phyloP scores from a whole-genome alignment of 2,329 filamentous ascomycete species.

The Albophoma yamanashiensis region DNA sequence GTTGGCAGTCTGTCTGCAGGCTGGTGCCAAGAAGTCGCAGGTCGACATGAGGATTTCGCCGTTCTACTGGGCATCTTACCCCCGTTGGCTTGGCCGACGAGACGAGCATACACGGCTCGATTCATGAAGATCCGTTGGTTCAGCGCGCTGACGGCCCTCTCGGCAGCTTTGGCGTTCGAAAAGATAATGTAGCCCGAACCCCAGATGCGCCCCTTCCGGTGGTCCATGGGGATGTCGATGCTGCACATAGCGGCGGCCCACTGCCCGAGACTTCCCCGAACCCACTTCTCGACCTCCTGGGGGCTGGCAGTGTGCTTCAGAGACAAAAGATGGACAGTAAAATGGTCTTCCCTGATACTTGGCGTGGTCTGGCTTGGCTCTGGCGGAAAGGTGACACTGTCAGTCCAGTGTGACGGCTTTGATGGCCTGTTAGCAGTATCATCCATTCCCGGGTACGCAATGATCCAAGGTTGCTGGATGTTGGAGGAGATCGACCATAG shows the following conservation, averaged over 20 bases:
- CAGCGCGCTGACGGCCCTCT: slow-evolving; percentile 12
- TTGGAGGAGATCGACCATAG: not conserved
- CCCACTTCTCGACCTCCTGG: slow-evolving; percentile 16
- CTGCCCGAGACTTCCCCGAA: slow-evolving; percentile 12
- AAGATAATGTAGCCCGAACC: slow-evolving; percentile 17
- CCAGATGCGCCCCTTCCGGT: slow-evolving; percentile 11
- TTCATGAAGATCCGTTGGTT: slow-evolving; percentile 15
- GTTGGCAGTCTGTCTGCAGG: not conserved
- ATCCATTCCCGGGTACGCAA: not conserved
- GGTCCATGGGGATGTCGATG: slow-evolving; percentile 15
- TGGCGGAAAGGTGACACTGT: not conserved
- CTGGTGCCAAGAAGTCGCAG: not conserved
- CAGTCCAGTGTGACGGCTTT: not conserved
- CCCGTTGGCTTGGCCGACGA: slow-evolving; percentile 6
- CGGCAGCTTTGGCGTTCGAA: slow-evolving; percentile 9
- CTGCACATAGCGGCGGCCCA: slow-evolving; percentile 7
- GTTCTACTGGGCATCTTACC: slow-evolving; percentile 2
- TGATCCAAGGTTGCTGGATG: not conserved
- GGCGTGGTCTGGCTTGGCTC: not conserved
- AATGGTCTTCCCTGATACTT: slow-evolving; percentile 4
- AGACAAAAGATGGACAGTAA: slow-evolving; percentile 14
- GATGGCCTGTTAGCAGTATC: no score
- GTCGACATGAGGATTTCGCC: not conserved
- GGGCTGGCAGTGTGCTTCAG: slow-evolving; percentile 11
- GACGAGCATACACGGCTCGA: slow-evolving; percentile 12